Conservation (phyloP, 108 stramenopile genomes). For the Cyclotella cryptica region DNA sequence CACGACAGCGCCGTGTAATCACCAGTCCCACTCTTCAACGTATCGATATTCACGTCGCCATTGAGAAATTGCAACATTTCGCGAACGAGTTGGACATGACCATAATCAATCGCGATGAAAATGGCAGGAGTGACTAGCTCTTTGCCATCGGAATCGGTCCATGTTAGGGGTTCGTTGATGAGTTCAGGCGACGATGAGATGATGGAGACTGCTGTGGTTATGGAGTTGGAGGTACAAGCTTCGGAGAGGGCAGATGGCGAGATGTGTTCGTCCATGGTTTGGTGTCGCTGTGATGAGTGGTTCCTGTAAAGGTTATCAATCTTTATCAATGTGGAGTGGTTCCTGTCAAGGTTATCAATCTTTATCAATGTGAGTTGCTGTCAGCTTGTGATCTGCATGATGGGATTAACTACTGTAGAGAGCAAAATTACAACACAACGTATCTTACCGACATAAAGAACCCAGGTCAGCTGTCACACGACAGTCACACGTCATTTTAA, state of each 20-base stretch:
- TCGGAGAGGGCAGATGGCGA: neutral
- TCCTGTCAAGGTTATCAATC: no score
- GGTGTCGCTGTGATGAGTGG: neutral
- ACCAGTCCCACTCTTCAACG: slow-evolving; percentile 28
- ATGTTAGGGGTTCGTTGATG: slow-evolving; percentile 20
- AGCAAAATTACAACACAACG: no score
- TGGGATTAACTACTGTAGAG: no score
- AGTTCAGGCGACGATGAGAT: neutral
- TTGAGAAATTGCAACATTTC: slow-evolving; percentile 28
- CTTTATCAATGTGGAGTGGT: no score
- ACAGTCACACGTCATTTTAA: no score
- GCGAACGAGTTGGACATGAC: slow-evolving; percentile 42
- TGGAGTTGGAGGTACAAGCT: slow-evolving; percentile 10
- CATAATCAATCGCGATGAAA: slow-evolving; percentile 63
- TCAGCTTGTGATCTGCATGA: no score
- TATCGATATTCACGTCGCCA: slow-evolving; percentile 19
- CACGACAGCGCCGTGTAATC: slow-evolving; percentile 41
- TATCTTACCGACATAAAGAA: no score
- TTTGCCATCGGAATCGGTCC: slow-evolving; percentile 45
- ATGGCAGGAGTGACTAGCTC: slow-evolving; percentile 49
- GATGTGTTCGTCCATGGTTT: neutral
- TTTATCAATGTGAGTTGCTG: no score
- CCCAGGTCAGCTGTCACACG: no score
- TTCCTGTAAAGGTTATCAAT: no score
- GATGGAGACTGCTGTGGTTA: slow-evolving; percentile 9